Conservation (phyloP, 1,284 basidiomycete species). For the Fistulinella cinereoalba region DNA sequence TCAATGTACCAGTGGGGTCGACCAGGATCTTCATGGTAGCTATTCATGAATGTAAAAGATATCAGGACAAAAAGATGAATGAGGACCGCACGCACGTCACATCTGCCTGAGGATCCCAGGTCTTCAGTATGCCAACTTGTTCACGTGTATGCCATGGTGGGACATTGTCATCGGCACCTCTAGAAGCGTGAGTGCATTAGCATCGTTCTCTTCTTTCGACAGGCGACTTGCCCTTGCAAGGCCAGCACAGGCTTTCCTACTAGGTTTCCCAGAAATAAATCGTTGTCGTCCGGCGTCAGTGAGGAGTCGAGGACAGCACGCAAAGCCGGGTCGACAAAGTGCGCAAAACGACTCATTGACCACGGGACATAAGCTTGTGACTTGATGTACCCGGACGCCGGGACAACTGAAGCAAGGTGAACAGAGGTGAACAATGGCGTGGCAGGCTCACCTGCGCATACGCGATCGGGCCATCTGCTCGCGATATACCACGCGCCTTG, state of each 20-base stretch:
- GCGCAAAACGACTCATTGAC: slow-evolving; percentile 66
- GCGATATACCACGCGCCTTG: slow-evolving; percentile 85
- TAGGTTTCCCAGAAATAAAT: slow-evolving; percentile 77
- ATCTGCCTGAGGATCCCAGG: slow-evolving; percentile 52
- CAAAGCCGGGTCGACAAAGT: slow-evolving; percentile 74
- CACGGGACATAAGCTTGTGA: slow-evolving; percentile 83
- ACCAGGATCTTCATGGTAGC: slow-evolving; percentile 63
- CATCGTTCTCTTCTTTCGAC: background rate
- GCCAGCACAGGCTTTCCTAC: slow-evolving; percentile 69
- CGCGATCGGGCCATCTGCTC: slow-evolving; percentile 72
- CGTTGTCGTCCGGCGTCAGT: slow-evolving; percentile 82
- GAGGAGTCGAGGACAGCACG: slow-evolving; percentile 69
- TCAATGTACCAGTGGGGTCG: slow-evolving; percentile 68
- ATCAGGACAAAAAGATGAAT: background rate
- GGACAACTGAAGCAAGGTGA: slow-evolving; percentile 46
- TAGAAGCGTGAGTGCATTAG: slow-evolving; percentile 26
- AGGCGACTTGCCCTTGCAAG: slow-evolving; percentile 64
- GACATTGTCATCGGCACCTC: slow-evolving; percentile 74
- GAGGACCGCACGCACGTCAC: slow-evolving; percentile 44
- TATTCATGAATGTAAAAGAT: slow-evolving; percentile 23
- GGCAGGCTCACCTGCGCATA: slow-evolving; percentile 53
- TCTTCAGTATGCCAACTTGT: slow-evolving; percentile 52
- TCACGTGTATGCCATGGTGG: slow-evolving; percentile 79
- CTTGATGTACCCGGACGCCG: slow-evolving; percentile 78
- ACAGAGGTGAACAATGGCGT: background rate